Conservation (phyloP, 768 basidiomycete genomes). For the Boletus pseudopeckii region DNA sequence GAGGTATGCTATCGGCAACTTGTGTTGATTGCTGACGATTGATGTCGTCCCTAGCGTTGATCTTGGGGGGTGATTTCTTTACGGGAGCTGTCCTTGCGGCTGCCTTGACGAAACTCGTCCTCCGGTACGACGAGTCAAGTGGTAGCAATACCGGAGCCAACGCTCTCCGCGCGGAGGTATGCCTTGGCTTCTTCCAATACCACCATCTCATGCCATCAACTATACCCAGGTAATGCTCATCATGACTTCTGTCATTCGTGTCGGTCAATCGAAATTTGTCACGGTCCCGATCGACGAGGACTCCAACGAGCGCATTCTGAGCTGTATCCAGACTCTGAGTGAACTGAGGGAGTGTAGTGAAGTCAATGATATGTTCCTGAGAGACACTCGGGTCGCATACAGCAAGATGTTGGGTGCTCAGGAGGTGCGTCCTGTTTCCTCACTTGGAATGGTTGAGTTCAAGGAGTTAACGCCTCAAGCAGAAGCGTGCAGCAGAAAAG, state of each 20-base stretch:
- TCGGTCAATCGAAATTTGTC: slow-evolving; percentile 95
- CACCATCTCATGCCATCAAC: background rate
- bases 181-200: background rate
- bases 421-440: slow-evolving; percentile 54
- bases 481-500: slow-evolving; percentile 92
- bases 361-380: slow-evolving; percentile 71
- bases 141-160: slow-evolving; percentile 60
- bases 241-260: slow-evolving; percentile 95
- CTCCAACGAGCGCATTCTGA: slow-evolving; percentile 92
- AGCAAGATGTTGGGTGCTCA: slow-evolving; percentile 94
- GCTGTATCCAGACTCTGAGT: slow-evolving; percentile 91
- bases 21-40: background rate
- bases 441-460: background rate
- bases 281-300: slow-evolving; percentile 98
- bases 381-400: slow-evolving; percentile 88
- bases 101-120: slow-evolving; percentile 85
- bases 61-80: slow-evolving; percentile 96
- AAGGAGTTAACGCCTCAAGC: background rate
- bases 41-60: slow-evolving; percentile 51
- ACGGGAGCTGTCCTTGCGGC: slow-evolving; percentile 89
- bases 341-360: slow-evolving; percentile 58
- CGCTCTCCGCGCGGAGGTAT: slow-evolving; percentile 79
- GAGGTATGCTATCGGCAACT: slow-evolving; percentile 46
- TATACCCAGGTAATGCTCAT: slow-evolving; percentile 81
- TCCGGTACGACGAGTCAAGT: slow-evolving; percentile 59